A percentile compares a stretch with the other conserved stretches of the same genome.
These are phyloP conservation scores for Boletus speciosus DNA, from an alignment of 768 basidiomycete species.

Conservation along the genomic window DNA sequence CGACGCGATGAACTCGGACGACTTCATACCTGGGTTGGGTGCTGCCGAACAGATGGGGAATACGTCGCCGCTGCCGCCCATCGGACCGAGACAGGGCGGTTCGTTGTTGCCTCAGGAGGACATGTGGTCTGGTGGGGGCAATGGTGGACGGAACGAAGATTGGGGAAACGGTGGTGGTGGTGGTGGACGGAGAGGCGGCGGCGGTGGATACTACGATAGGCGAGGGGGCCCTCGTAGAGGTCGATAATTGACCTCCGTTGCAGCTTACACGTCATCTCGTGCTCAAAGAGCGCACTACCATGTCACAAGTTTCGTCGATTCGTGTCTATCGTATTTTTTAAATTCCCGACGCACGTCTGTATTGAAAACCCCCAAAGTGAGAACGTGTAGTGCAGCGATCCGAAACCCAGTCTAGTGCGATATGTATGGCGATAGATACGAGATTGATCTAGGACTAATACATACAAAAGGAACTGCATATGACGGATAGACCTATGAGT, in stretches of 20 bases:
- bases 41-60: constrained; percentile 29
- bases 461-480: not conserved
- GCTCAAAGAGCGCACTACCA: not conserved
- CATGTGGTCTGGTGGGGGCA: constrained; percentile 38
- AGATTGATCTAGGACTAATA: constrained; percentile 3
- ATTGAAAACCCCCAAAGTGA: not conserved
- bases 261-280: not conserved
- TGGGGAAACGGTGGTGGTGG: constrained; percentile 35
- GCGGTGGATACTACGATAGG: constrained; percentile 32
- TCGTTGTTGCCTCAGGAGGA: constrained; percentile 53
- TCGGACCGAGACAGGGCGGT: constrained; percentile 33
- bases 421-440: constrained; percentile 9
- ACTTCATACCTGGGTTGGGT: constrained; percentile 65
- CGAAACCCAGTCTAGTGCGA: constrained; percentile 10
- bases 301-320: not conserved
- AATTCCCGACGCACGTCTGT: not conserved
- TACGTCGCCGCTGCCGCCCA: constrained; percentile 12
- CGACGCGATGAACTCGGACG: constrained; percentile 42
- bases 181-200: constrained; percentile 27
- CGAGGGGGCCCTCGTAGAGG: constrained; percentile 25
- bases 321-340: not conserved
- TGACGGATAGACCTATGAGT: not conserved
- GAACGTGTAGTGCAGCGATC: not conserved
- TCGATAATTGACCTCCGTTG: constrained; percentile 10
- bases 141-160: constrained; percentile 33